These are phyloP conservation scores for Dioscorea alata DNA, from an alignment of 106 monocot genomes.

Conservation along the genomic window DNA sequence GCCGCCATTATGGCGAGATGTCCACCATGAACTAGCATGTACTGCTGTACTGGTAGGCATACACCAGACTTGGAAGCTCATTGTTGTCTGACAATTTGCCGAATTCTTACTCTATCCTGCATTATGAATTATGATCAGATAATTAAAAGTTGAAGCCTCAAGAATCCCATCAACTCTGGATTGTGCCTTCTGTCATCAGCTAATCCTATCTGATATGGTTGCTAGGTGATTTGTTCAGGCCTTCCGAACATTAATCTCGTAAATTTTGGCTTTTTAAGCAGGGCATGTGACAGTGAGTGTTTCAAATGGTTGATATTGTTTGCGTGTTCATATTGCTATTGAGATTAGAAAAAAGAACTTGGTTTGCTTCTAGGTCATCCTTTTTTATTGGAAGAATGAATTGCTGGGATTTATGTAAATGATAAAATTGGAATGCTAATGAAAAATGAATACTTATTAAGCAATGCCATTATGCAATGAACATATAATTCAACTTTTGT, in stretches of 20 bases:
- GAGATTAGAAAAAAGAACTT: neutral
- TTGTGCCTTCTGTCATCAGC: constrained; percentile 16
- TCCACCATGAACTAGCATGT: neutral
- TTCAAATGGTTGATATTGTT: neutral
- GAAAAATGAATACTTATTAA: neutral
- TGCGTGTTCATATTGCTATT: neutral
- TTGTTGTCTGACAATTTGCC: constrained; percentile 15
- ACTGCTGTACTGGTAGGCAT: neutral
- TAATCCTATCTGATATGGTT: constrained; percentile 11
- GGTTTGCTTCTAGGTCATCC: neutral
- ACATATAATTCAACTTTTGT: no score
- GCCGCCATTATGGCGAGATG: neutral
- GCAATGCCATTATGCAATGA: neutral
- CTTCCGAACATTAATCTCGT: constrained; percentile 3
- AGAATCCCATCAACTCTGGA: constrained; percentile 9
- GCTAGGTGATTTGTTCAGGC: constrained; percentile 11
- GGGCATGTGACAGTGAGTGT: neutral
- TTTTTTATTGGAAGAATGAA: neutral
- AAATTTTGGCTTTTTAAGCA: constrained; percentile 2
- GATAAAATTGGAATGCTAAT: neutral
- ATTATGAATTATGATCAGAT: constrained; percentile 23
- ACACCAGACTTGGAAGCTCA: neutral
- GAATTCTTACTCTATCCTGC: constrained; percentile 10
- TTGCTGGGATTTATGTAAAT: neutral
- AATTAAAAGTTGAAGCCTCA: constrained; percentile 30